Base-by-base conservation (phyloP, 305 asterid genomes). In the Stenogyne calaminthoides region DNA sequence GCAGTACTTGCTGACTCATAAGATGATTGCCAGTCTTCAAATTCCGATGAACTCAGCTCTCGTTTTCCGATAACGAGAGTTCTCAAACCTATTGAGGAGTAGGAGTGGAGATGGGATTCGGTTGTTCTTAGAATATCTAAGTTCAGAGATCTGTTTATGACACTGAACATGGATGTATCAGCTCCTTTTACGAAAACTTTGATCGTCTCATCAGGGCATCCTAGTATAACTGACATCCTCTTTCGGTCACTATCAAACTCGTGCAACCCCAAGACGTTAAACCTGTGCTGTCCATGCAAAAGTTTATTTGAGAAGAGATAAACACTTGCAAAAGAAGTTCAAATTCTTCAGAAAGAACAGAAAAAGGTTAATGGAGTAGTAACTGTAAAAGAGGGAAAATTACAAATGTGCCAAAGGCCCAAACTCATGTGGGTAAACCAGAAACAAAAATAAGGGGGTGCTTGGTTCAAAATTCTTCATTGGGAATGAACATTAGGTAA, bases 181-280 rank as follows among this genome's bases (percentile, higher is more conserved):
- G 99, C 99, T 59, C 99, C 99, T 84, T 95, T 95, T 20, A 92
- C 98, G 36, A 92, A 88, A 61, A 89, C 84, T 81, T 91, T 92
- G 46, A 92, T 88, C 4, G 91, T 80, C 72, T 80, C 80, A 76
- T 92, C 96, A 0, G 99, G 96, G 75, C 84, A 92, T 68, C 94
- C 99, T 75, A 95, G 65, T 70, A 92, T 89, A 58, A 95, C 99
- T 27, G 99, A 95, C 99, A 95, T 95, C 84, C 98, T 87, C 87
- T 95, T 95, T 55, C 99, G 83, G 42, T 92, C 97, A 76, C 98
- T 95, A 54, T 95, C 99, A 69, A 95, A 95, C 83, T 92, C 98
- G 47, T 95, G 99, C 92, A 95, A 64, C 6, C 99, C 99, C 84
- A 95, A 78, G 69, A 95, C 99, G 29, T 84, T 84, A 84, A 88